Conservation (phyloP, 2,329 filamentous ascomycete species). For the Neonectria hederae region DNA sequence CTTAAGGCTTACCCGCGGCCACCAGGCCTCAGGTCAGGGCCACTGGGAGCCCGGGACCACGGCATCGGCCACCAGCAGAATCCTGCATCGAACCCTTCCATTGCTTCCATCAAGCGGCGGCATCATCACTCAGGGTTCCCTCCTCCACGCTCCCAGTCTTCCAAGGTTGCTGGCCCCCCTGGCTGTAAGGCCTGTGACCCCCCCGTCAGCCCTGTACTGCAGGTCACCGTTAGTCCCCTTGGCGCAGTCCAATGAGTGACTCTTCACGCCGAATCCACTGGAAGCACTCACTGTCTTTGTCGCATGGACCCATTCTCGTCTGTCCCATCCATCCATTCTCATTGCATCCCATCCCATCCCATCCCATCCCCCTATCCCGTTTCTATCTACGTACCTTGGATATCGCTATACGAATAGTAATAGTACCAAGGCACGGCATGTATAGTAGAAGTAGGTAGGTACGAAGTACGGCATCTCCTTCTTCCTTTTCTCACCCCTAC, state of each 20-base stretch:
- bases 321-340: slow-evolving; percentile 4
- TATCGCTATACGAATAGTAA: slow-evolving; percentile 2
- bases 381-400: slow-evolving; percentile 3
- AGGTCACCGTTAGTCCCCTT: slow-evolving; percentile 37
- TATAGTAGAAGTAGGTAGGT: not conserved
- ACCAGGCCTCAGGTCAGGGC: not conserved
- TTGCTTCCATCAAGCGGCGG: slow-evolving; percentile 2
- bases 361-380: slow-evolving; percentile 3
- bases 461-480: not conserved
- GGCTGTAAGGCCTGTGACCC: slow-evolving; percentile 28
- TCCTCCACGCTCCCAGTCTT: slow-evolving; percentile 20
- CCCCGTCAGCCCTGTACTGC: slow-evolving; percentile 42
- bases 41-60: not conserved
- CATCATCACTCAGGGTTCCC: slow-evolving; percentile 13
- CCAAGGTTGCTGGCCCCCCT: slow-evolving; percentile 7
- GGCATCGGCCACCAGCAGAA: slow-evolving; percentile 6
- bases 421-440: not conserved
- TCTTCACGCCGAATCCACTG: slow-evolving; percentile 41
- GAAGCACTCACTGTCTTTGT: slow-evolving; percentile 29
- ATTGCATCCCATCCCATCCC: not conserved
- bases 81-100: slow-evolving; percentile 19
- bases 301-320: slow-evolving; percentile 20
- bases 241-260: slow-evolving; percentile 40
- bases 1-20: not conserved
- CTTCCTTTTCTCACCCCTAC: slow-evolving; percentile 28